These are phyloP conservation scores for Thinopyrum elongatum DNA, from an alignment of 176 grass and related monocot species.

Conservation along the genomic window DNA sequence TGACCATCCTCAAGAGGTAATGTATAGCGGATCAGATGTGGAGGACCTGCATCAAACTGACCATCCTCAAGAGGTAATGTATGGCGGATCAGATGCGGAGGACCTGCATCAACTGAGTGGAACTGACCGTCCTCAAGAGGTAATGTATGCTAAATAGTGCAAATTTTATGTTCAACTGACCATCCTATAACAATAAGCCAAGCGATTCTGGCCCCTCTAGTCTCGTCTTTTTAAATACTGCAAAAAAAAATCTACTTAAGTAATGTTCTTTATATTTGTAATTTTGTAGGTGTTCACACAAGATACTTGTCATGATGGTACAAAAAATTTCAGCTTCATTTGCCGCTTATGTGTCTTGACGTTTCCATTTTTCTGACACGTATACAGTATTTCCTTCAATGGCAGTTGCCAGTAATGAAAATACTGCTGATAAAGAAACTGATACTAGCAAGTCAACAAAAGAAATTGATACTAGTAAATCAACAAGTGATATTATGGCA, in stretches of 20 bases:
- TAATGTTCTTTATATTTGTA: constrained; percentile 15
- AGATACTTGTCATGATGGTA: constrained; percentile 33
- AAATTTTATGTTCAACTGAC: not conserved
- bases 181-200: not conserved
- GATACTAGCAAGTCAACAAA: constrained; percentile 19
- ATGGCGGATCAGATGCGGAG: too few species aligned
- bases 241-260: not conserved
- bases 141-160: constrained; percentile 21
- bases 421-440: constrained; percentile 1
- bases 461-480: constrained; percentile 24
- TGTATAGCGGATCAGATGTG: not conserved
- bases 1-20: constrained; percentile 36
- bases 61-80: not conserved
- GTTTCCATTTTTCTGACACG: not conserved
- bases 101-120: not conserved
- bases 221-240: not conserved
- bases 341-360: not conserved
- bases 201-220: not conserved
- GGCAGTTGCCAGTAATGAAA: constrained; percentile 32
- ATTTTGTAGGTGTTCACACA: constrained; percentile 34
- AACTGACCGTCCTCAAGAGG: constrained; percentile 31
- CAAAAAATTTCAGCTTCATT: constrained; percentile 2
- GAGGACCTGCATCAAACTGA: constrained; percentile 23
- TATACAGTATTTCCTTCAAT: constrained; percentile 25
- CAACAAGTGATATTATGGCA: constrained; percentile 44